Evolutionary conservation across 2,329 filamentous ascomycete species (phyloP), one percentile per base, ranked within the genome.

Genomic region (Phyllosticta paracitricarpa): DNA sequence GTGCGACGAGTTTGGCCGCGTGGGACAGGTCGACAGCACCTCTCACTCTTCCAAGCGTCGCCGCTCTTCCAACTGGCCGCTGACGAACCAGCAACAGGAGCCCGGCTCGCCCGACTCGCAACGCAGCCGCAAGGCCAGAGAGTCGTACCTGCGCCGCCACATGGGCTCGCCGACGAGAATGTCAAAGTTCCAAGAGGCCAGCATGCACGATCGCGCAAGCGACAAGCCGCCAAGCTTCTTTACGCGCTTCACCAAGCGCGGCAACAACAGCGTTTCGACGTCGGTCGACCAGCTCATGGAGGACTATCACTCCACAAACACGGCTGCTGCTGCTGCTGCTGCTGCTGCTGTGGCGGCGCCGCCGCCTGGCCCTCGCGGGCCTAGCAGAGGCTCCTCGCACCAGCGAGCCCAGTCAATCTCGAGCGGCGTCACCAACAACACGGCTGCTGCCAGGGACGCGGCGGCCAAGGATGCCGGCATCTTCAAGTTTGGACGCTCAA

Each of bases 171-270:
- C 63, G 3, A 75, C 66, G 78, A 84, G 77, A 71, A 84, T 75
- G 79, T 95, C 82, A 68, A 87, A 76, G 60, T 88, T 88, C 66
- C 73, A 82, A 48, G 91, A 96, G 75, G 91, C 88, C 51, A 93
- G 88, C 68, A 93, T 96, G 89, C 90, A 87, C 69, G 89, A 95
- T 73, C 85, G 89, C 65, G 79, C 83, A 33, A 92, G 88, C 69
- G 81, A 84, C 62, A 82, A 80, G 63, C 90, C 90, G 28, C 89
- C 89, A 0, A 79, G 82, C 54, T 80, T 84, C 51, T 91, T 89
- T 72, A 79, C 88, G 52, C 84, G 76, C 30, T 65, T 71, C 48
- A 66, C 67, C 9, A 28, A 10, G 40, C 68, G 71, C 28, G 68
- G 68, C 64, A 68, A 68, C 48, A 68, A 71, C 56, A 62, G 28